These are phyloP conservation scores for Suhomyces faveliae DNA, from an alignment of 805 yeast genomes.

Conservation along the genomic window DNA sequence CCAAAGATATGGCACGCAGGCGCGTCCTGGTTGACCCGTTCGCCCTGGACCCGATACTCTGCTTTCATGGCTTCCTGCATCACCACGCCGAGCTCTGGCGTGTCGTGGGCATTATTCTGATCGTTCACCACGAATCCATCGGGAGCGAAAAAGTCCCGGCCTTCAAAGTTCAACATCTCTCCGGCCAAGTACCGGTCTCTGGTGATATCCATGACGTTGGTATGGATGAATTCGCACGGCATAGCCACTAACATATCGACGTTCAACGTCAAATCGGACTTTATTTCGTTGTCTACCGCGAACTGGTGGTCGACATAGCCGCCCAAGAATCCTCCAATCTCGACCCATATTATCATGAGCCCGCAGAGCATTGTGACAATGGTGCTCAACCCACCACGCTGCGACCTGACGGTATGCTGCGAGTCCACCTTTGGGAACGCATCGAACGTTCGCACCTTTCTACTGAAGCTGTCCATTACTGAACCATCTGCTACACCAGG, in stretches of 20 bases:
- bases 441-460: constrained; percentile 44
- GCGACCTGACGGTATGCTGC: constrained; percentile 66
- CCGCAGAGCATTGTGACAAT: constrained; percentile 59
- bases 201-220: constrained; percentile 76
- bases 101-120: constrained; percentile 45
- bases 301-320: constrained; percentile 80
- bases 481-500: neutral
- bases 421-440: constrained; percentile 47
- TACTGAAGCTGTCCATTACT: constrained; percentile 40
- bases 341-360: constrained; percentile 74
- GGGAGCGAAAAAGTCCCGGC: constrained; percentile 58
- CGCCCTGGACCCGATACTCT: constrained; percentile 50
- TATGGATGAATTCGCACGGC: constrained; percentile 76
- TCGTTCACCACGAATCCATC: constrained; percentile 44
- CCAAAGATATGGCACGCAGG: constrained; percentile 91
- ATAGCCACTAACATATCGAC: constrained; percentile 76
- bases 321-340: constrained; percentile 79
- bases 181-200: constrained; percentile 76
- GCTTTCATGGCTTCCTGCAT: constrained; percentile 67
- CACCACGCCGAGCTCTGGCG: constrained; percentile 65
- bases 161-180: constrained; percentile 72
- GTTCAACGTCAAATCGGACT: constrained; percentile 63
- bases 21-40: constrained; percentile 48
- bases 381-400: constrained; percentile 76
- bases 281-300: constrained; percentile 61